Evolutionary conservation across 2,329 filamentous ascomycete species (phyloP), one percentile per base, ranked within the genome.

Genomic region (Penicillium frequentans): DNA sequence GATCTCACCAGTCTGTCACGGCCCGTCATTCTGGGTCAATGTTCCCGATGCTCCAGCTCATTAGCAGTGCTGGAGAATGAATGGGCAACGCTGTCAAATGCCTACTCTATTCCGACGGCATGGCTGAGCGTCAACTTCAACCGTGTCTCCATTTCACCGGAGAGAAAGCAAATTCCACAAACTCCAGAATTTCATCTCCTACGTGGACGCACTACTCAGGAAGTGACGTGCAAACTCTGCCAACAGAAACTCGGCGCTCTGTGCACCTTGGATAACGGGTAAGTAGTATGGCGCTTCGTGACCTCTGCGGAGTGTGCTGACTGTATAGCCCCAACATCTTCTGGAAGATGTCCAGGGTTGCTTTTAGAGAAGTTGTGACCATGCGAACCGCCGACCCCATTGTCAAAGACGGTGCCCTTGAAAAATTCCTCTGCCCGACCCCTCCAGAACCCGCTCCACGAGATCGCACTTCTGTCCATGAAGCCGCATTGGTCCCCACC

Each of bases 51-150:
- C 56, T 74, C 72, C n/a, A 75, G 73, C 61, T 75, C 73, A 26
- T 63, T 76, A 48, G 73, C 73, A 5, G 73, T 70, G n/a, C 64
- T 75, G 21, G 73, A 76, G 64, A 76, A 76, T 52, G 73, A 75
- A 56, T 76, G 73, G 73, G 73, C 70, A 10, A 73, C 68, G 52
- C 59, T 76, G n/a, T 75, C 73, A 26, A 71, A 66, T 51, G 69
- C 71, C 10, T 75, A 75, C 53, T 68, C 73, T 23, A 64, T 74
- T 45, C 67, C 68, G 33, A 67, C 71, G 29, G 72, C 68, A 47
- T 75, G 73, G 73, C 63, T 74, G 35, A 75, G 73, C 54, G 67
- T 75, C 48, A 69, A 75, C 57, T 63, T 74, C 46, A 68, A 74
- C 52, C 72, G 73, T 13, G 70, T 76, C 27, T 68, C 70, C 4